A percentile compares a stretch with the other conserved stretches of the same genome.
phyloP scores from a whole-genome alignment of 2,329 filamentous ascomycete species.

The Sphaerostilbella broomeana region DNA sequence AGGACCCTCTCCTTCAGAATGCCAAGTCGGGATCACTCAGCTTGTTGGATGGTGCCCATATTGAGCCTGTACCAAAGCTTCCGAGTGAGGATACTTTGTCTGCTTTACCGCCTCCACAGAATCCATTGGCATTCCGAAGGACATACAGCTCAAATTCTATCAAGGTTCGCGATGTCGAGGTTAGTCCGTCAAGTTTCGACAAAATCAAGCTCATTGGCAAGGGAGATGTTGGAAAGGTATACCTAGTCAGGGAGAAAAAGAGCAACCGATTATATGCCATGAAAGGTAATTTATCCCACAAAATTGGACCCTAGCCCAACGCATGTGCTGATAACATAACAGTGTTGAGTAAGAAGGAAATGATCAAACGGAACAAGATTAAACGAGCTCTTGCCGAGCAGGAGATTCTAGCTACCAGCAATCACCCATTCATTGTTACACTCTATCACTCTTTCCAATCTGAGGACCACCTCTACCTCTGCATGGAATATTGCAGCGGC shows the following conservation, averaged over 20 bases:
- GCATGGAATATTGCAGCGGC: conserved; percentile 99
- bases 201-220: conserved; percentile 99
- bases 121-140: conserved; percentile 72
- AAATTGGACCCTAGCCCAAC: neutral
- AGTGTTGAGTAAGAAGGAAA: conserved; percentile 99
- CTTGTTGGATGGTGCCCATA: conserved; percentile 27
- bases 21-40: conserved; percentile 37
- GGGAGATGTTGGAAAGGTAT: conserved; percentile 97
- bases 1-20: conserved; percentile 61
- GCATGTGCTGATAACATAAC: conserved; percentile 7
- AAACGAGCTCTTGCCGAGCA: conserved; percentile 96
- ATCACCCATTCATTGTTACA: conserved; percentile 98
- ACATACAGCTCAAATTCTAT: conserved; percentile 99
- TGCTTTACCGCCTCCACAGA: conserved; percentile 59
- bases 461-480: conserved; percentile 96
- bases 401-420: conserved; percentile 96
- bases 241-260: conserved; percentile 96
- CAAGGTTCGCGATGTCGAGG: conserved; percentile 95
- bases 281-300: conserved; percentile 65
- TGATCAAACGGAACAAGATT: conserved; percentile 99
- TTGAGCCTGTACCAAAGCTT: conserved; percentile 29
- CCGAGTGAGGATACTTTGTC: conserved; percentile 47
- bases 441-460: conserved; percentile 99
- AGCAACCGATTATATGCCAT: conserved; percentile 91
- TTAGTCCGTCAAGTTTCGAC: conserved; percentile 91